Base-by-base conservation (phyloP, 148 eudicot species). In the Chenopodium suecicum region DNA sequence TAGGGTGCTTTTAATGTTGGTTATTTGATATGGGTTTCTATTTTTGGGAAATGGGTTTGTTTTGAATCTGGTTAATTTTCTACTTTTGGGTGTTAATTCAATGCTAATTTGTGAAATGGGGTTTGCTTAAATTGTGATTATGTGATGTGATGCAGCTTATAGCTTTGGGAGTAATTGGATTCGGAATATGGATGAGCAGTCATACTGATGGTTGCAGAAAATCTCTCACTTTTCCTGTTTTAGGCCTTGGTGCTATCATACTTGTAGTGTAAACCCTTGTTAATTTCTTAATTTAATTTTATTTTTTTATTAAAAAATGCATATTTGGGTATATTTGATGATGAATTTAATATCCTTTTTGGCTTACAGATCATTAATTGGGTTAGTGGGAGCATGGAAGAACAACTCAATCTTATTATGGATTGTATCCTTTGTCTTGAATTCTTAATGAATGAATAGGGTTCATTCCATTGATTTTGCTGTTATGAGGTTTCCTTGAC, bases 301-400 rank as follows among this genome's bases (percentile, higher is more conserved):
- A 41, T 41, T 14, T 54, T 44, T 73, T 47, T 9, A 13, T 2
- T 81, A 48, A 44, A 70, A 47, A 13, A 2, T 60, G 11, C 56
- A 27, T 41, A 75, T 44, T 32, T 46, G 50, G 47, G 14, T 64
- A 22, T 31, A 52, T 44, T 44, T 71, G 20, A 64, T 52, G 63
- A 52, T 73, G 52, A 13, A 34, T 58, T 23, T 25, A 56, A 37
- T 23, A 2, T 20, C 20, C 22, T n/a, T 29, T 70, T 72, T 65
- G 85, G 27, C 54, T 64, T 84, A 58, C 90, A 95, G 98, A 90
- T 95, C 98, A 68, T 79, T 95, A 25, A 85, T 95, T 63, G 98
- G 98, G 70, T 95, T 91, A 84, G 75, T 95, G 85, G 98, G 98
- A 13, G 98, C 98, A 16, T 74, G 75, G 92, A 95, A 93, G 98